These are phyloP conservation scores for Podospora appendiculata DNA, from an alignment of 495 filamentous ascomycete genomes.

Conservation along the genomic window DNA sequence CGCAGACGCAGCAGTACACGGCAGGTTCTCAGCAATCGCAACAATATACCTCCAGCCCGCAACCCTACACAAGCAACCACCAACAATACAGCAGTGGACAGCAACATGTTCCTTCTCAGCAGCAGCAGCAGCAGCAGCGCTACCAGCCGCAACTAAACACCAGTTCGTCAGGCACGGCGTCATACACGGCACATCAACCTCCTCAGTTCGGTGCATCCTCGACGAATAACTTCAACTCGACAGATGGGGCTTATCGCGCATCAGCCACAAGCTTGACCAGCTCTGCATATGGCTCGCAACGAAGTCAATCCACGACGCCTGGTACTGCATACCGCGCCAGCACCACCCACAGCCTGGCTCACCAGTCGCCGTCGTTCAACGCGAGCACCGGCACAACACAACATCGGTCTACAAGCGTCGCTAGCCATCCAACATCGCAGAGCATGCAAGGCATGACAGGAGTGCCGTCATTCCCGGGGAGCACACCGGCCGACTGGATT, in stretches of 20 bases:
- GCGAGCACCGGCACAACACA: conserved; percentile 7
- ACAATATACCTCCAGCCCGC: conserved; percentile 14
- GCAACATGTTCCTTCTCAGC: conserved; percentile 21
- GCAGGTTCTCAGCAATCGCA: conserved; percentile 10
- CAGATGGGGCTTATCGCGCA: conserved; percentile 31
- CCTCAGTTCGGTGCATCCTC: conserved; percentile 35
- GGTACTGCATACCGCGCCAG: conserved; percentile 25
- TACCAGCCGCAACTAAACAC: conserved; percentile 34
- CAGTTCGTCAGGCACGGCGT: conserved; percentile 23
- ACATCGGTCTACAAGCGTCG: conserved; percentile 13
- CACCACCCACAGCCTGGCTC: conserved; percentile 25
- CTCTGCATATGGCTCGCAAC: conserved; percentile 27
- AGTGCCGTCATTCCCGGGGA: conserved; percentile 16
- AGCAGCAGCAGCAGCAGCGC: too few relatives aligned
- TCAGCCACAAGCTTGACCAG: conserved; percentile 17
- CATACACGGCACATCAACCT: conserved; percentile 34
- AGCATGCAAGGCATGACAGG: conserved; percentile 16
- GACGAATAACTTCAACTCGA: conserved; percentile 25
- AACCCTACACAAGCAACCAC: conserved; percentile 11
- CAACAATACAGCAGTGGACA: conserved; percentile 24
- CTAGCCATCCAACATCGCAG: conserved; percentile 15
- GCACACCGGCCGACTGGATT: conserved; percentile 19
- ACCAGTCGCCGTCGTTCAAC: conserved; percentile 29
- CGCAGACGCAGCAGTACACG: conserved; percentile 15
- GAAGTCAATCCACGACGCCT: conserved; percentile 30